phyloP scores from a whole-genome alignment of 345 rosid genomes.

The Eutrema heterophyllum region DNA sequence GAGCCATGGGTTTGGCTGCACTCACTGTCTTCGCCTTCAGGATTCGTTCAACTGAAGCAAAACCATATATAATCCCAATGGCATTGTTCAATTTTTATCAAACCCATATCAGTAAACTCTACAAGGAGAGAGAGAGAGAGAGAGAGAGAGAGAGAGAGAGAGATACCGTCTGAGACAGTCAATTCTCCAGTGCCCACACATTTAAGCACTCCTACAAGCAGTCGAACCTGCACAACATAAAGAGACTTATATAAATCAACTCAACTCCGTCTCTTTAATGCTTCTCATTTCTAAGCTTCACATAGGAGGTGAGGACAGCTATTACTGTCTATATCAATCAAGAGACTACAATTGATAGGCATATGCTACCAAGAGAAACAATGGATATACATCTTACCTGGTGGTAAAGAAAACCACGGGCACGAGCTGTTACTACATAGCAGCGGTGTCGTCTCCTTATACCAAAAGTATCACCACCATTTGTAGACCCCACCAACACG shows the following conservation, averaged over 20 bases:
- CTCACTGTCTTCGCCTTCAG: conserved; percentile 62
- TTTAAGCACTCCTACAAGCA: conserved; percentile 84
- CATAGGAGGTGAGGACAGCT: neutral
- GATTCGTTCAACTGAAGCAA: conserved; percentile 56
- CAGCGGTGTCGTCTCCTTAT: conserved; percentile 56
- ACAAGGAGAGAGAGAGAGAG: neutral
- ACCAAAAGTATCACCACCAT: conserved; percentile 40
- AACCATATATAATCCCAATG: neutral
- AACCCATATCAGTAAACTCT: neutral
- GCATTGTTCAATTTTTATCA: neutral
- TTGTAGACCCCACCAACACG: conserved; percentile 9
- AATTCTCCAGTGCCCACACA: conserved; percentile 78
- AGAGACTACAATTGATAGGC: neutral
- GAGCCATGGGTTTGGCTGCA: conserved; percentile 86
- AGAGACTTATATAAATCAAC: conserved; percentile 8
- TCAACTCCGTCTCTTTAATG: neutral
- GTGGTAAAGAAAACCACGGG: conserved; percentile 84
- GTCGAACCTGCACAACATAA: conserved; percentile 59
- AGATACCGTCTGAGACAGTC: conserved; percentile 62
- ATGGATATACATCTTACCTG: conserved; percentile 46
- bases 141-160: neutral
- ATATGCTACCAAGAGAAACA: neutral
- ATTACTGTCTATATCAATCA: neutral
- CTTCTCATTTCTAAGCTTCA: neutral
- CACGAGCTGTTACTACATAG: conserved; percentile 66